Base-by-base conservation (phyloP, 2,329 filamentous ascomycete genomes). In the Colletotrichum melonis region DNA sequence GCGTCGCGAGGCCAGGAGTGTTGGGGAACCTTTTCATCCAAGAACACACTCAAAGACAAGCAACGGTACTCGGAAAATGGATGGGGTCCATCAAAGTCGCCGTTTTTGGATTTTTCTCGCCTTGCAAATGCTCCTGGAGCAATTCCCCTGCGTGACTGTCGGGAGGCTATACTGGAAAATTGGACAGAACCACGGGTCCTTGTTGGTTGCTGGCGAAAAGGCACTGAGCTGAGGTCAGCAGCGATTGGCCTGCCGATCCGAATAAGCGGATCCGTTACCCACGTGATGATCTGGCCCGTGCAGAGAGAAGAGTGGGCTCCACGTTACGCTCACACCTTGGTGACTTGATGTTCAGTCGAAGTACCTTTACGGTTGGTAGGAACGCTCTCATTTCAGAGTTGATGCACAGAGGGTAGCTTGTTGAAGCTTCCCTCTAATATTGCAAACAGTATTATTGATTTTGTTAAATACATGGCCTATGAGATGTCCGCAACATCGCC, bases 11-110 rank as follows among this genome's bases (percentile, higher is more conserved):
- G 79, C 76, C 68, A 75, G 76, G 74, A 64, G 77, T 77, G 77
- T 78, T 76, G 78, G 79, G 81, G 79, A 78, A 78, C 81, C 76
- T 78, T 78, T 74, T 75, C 74, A 77, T 76, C 71, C 75, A 72
- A 63, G 49, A 69, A 72, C 65, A 72, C 74, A 59, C 57, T 75
- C 71, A 65, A 72, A 64, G 56, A 63, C 63, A 60, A 69, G 28
- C 46, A 70, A 64, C 60, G 46, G 67, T 65, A 73, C 75, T 58
- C 59, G 57, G 42, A 67, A 67, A 62, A 24, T 68, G 76, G 75
- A 75, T 74, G 67, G 24, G 30, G 63, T 49, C 69, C 72, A 68
- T 72, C 69, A 54, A 72, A 59, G 52, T 71, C 42, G 69, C 69
- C 52, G 69, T 59, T 58, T 68, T 52, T 22, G 30, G 69, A 63